These are phyloP conservation scores for Beauveria asiatica DNA, from an alignment of 2,329 filamentous ascomycete species.

Conservation along the genomic window DNA sequence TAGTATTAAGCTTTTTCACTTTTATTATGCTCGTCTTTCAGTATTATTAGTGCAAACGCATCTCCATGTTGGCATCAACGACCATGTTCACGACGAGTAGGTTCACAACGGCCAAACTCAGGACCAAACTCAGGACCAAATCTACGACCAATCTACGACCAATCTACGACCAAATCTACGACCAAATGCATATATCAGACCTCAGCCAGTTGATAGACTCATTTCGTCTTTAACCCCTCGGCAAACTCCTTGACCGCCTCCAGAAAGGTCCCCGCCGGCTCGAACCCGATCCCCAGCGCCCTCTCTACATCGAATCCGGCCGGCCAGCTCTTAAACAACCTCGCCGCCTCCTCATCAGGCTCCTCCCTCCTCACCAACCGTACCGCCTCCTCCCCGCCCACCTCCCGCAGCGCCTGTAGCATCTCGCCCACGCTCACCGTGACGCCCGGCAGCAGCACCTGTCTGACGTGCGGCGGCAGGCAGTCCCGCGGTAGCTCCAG, in stretches of 20 bases:
- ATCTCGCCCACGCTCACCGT: constrained; percentile 46
- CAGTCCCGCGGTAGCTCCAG: constrained; percentile 17
- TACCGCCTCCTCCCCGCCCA: constrained; percentile 38
- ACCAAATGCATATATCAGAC: too few relatives aligned
- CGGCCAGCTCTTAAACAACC: constrained; percentile 48
- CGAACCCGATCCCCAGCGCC: constrained; percentile 44
- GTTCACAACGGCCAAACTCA: too few relatives aligned
- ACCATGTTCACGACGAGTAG: too few relatives aligned
- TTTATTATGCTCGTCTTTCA: too few relatives aligned
- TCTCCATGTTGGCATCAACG: too few relatives aligned
- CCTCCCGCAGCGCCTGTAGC: constrained; percentile 38
- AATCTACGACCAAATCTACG: too few relatives aligned
- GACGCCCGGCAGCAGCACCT: constrained; percentile 44
- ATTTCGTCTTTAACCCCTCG: not conserved
- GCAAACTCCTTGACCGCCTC: constrained; percentile 24
- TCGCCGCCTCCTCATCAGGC: constrained; percentile 36
- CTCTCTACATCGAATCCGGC: constrained; percentile 39
- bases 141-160: too few relatives aligned
- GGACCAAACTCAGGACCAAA: too few relatives aligned
- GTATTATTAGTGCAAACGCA: too few relatives aligned
- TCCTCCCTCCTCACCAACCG: constrained; percentile 36
- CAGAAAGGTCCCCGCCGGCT: constrained; percentile 32
- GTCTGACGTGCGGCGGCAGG: constrained; percentile 19
- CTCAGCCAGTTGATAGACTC: not conserved
- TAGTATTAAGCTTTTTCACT: not conserved